phyloP scores from a whole-genome alignment of 2,329 filamentous ascomycete genomes.

The Calonectria hawksworthii region DNA sequence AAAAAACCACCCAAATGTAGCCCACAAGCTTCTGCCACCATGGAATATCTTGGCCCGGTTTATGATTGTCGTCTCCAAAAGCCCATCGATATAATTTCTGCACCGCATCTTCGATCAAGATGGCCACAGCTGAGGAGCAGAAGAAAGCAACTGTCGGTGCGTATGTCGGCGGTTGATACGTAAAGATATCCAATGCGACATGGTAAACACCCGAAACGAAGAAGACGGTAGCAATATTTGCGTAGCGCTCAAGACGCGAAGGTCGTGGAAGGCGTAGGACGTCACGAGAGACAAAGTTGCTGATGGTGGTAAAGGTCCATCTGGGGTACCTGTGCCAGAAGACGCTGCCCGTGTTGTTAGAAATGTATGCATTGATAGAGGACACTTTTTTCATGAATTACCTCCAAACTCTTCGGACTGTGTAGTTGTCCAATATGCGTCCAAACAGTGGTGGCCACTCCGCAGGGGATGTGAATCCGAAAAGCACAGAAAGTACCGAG shows the following conservation, averaged over 20 bases:
- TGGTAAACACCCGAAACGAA: not conserved
- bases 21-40: not conserved
- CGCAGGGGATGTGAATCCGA: not conserved
- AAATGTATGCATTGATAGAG: not conserved
- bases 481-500: not conserved
- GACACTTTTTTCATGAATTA: not conserved
- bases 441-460: not conserved
- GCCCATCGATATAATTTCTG: not conserved
- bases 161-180: not conserved
- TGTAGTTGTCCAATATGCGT: not conserved
- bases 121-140: not conserved
- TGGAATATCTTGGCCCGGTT: not conserved
- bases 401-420: not conserved
- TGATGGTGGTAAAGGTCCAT: not conserved
- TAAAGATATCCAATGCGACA: not conserved
- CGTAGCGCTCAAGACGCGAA: not conserved
- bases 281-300: not conserved
- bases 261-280: not conserved
- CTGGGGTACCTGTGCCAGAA: not conserved
- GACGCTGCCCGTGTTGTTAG: not conserved
- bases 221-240: not conserved
- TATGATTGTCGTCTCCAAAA: not conserved
- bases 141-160: not conserved
- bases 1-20: not conserved
- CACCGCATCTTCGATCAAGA: not conserved